These are phyloP conservation scores for Exophiala viscosa DNA, from an alignment of 2,329 filamentous ascomycete genomes.

Conservation along the genomic window DNA sequence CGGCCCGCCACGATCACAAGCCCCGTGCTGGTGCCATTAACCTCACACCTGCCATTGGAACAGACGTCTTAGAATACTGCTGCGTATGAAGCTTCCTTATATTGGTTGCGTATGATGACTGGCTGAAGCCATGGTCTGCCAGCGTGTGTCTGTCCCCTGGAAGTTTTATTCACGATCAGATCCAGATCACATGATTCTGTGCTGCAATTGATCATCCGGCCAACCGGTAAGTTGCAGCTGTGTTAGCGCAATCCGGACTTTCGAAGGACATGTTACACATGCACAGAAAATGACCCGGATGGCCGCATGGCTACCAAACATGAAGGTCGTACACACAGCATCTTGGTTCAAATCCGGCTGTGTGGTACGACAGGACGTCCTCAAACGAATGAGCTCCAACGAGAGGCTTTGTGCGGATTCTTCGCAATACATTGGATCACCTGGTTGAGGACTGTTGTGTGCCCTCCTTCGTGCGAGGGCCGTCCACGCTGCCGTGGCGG, in stretches of 20 bases:
- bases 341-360: constrained; percentile 2
- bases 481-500: no score
- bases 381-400: constrained; percentile 3
- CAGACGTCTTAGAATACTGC: no score
- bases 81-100: background rate
- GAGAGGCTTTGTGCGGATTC: background rate
- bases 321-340: constrained; percentile 7
- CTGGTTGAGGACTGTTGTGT: no score
- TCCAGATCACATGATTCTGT: background rate
- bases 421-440: background rate
- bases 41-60: no score
- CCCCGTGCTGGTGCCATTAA: background rate
- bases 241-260: constrained; percentile 8
- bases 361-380: constrained; percentile 16
- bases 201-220: background rate
- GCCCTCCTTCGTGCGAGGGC: no score
- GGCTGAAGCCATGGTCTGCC: background rate
- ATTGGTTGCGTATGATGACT: background rate
- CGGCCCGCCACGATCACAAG: background rate
- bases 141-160: no score
- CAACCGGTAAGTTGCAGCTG: constrained; percentile 3
- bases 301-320: constrained; percentile 19
- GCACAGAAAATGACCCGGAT: constrained; percentile 1
- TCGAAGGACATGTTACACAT: constrained; percentile 9
- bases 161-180: no score